Base-by-base conservation (phyloP, 208 protist genomes). In the Acanthamoeba healyi region DNA sequence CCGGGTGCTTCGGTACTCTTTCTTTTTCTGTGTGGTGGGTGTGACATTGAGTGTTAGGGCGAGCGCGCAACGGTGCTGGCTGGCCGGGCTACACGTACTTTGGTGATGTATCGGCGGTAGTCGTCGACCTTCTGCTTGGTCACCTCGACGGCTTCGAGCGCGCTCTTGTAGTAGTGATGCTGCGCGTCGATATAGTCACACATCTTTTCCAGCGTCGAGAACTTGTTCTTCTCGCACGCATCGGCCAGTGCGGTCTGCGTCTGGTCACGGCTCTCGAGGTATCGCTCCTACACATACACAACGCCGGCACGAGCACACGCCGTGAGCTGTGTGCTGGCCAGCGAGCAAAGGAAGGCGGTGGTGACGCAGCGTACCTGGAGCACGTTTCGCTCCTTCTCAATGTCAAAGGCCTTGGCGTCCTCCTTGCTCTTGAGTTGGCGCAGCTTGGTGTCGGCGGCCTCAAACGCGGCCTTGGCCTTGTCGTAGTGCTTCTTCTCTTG, bases 401-500 rank as follows among this genome's bases (percentile, higher is more conserved):
- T 92, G 56, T 92, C 86, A 26, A 92, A 92, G 26, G 86, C 86
- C 86, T 92, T 92, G 54, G 86, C 86, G 29, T 92, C 86, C 61
- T 92, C 86, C 63, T 77, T 92, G n/a, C 49, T 54, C 61, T 92
- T 92, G 34, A 92, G 56, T 34, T 92, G 86, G 34, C 61, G 34
- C 40, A 92, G 56, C 86, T 92, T 92, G 19, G 63, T 56, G 63
- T 92, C 86, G 34, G 86, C 86, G 7, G 86, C 86, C 58, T 92
- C 86, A 26, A 92, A 92, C 12, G 86, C 86, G 17, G 86, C 63
- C 29, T 92, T 92, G 36, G 86, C 86, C 63, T 92, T 92, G 38
- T 92, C 86, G 29, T 92, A 92, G n/a, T 92, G 49, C 44, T 92
- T 92, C 56, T 92, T 92, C 40, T 92, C 86, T 92, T 92, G 86